phyloP scores from a whole-genome alignment of 179 eudicot genomes.

The Sideroxylon spinosum region DNA sequence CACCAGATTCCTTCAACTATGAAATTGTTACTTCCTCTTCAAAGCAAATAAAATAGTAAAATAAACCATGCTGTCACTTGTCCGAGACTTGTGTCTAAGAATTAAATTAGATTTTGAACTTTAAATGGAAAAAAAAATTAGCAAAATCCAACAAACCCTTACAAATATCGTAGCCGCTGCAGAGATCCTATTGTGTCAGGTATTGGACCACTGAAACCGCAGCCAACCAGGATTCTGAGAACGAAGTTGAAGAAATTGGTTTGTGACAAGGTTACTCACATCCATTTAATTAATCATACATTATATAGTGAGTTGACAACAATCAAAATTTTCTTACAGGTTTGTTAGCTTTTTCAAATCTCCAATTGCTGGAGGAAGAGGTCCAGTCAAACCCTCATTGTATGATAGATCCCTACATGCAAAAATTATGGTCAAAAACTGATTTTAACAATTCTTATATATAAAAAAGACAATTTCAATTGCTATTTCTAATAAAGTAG shows the following conservation, averaged over 20 bases:
- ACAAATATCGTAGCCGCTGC: constrained; percentile 40
- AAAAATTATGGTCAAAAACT: constrained; percentile 4
- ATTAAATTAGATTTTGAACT: not conserved
- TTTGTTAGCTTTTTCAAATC: constrained; percentile 41
- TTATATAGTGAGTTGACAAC: not conserved
- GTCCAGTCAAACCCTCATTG: constrained; percentile 44
- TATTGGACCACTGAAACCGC: constrained; percentile 53
- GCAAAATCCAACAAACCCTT: constrained; percentile 25
- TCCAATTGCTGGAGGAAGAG: constrained; percentile 52
- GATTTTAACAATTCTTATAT: not conserved
- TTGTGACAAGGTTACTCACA: not conserved
- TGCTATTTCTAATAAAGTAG: not conserved
- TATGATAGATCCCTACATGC: constrained; percentile 52
- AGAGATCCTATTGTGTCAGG: constrained; percentile 62
- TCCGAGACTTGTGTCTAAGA: not conserved
- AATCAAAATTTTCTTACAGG: constrained; percentile 41
- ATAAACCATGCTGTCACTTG: not conserved
- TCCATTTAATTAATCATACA: not conserved
- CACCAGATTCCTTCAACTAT: too few relatives aligned
- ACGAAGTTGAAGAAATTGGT: constrained; percentile 5
- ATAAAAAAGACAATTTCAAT: not conserved
- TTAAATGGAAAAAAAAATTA: not conserved
- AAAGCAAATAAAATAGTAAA: not conserved
- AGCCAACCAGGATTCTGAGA: constrained; percentile 49
- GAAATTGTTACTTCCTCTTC: too few relatives aligned